These are phyloP conservation scores for Xylaria sp. DNA, from an alignment of 2,329 filamentous ascomycete genomes.

Conservation along the genomic window DNA sequence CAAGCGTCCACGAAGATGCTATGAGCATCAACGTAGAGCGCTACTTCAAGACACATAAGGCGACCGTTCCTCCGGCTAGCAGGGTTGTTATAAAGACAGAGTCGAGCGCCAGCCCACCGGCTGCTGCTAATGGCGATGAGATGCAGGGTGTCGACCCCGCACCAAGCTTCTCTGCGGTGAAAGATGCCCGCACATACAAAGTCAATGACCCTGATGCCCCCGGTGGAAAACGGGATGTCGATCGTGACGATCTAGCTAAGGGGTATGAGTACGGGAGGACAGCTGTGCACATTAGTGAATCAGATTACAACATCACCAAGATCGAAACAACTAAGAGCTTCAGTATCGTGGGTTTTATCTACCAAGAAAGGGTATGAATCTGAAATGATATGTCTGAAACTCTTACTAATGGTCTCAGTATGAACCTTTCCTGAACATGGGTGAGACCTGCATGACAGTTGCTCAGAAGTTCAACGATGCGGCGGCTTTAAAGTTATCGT, in stretches of 20 bases:
- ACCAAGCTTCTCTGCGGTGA: constrained; percentile 69
- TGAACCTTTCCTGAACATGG: constrained; percentile 84
- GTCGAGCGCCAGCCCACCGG: constrained; percentile 52
- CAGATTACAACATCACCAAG: constrained; percentile 87
- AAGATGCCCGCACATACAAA: constrained; percentile 78
- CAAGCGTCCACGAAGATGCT: constrained; percentile 73
- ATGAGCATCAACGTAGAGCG: constrained; percentile 86
- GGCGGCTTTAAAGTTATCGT: constrained; percentile 83
- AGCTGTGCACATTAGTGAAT: constrained; percentile 85
- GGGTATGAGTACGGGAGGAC: constrained; percentile 94
- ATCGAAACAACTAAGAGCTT: constrained; percentile 77
- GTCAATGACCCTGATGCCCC: constrained; percentile 75
- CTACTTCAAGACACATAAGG: constrained; percentile 84
- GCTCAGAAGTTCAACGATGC: constrained; percentile 80
- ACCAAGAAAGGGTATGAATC: constrained; percentile 65
- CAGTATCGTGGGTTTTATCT: constrained; percentile 86
- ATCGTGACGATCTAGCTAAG: constrained; percentile 83
- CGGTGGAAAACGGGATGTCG: constrained; percentile 81
- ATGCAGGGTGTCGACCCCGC: constrained; percentile 56
- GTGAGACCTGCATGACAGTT: constrained; percentile 77
- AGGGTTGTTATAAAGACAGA: constrained; percentile 67
- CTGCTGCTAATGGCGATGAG: constrained; percentile 55
- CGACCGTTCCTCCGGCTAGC: constrained; percentile 75
- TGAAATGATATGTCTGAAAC: not conserved
- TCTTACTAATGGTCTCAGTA: constrained; percentile 58